Evolutionary conservation across 2,329 filamentous ascomycete genomes (phyloP).

Genomic region (Neonectria ditissima): DNA sequence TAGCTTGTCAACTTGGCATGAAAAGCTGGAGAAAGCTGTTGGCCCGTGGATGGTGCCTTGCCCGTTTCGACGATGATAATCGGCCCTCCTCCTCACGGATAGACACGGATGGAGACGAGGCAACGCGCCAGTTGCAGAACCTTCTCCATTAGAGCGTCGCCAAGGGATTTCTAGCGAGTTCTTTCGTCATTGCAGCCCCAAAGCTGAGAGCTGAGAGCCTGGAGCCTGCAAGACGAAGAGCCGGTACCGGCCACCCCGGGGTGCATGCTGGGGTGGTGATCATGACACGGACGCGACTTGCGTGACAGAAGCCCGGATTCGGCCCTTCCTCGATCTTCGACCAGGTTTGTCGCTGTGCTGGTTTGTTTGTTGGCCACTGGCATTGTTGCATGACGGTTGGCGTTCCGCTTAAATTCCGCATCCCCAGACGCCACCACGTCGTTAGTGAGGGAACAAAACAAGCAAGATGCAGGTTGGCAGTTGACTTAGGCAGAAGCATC

Average conservation of each 20-base stretch:
- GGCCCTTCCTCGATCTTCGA: constrained; percentile 16
- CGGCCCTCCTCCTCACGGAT: background rate
- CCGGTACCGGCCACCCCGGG: background rate
- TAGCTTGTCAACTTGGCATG: background rate
- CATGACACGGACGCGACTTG: constrained; percentile 1
- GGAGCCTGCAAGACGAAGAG: background rate
- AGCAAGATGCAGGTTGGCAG: constrained; percentile 3
- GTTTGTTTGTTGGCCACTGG: constrained; percentile 2
- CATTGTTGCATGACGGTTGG: constrained; percentile 2
- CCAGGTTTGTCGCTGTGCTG: constrained; percentile 1
- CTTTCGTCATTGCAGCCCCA: background rate
- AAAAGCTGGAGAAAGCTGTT: background rate
- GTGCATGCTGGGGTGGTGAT: background rate
- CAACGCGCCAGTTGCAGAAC: background rate
- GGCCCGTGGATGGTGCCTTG: background rate
- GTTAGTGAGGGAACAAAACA: constrained; percentile 5
- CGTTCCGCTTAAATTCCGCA: constrained; percentile 14
- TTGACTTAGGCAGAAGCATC: too few species aligned
- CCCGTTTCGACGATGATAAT: constrained; percentile 9
- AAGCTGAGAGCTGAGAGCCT: background rate
- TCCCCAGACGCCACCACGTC: constrained; percentile 36
- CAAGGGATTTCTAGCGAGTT: background rate
- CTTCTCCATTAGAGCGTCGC: background rate
- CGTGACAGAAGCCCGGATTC: constrained; percentile 10
- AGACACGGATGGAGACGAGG: background rate